Evolutionary conservation across 2,329 filamentous ascomycete genomes (phyloP).

Genomic region (Sporothrix brunneoviolacea): DNA sequence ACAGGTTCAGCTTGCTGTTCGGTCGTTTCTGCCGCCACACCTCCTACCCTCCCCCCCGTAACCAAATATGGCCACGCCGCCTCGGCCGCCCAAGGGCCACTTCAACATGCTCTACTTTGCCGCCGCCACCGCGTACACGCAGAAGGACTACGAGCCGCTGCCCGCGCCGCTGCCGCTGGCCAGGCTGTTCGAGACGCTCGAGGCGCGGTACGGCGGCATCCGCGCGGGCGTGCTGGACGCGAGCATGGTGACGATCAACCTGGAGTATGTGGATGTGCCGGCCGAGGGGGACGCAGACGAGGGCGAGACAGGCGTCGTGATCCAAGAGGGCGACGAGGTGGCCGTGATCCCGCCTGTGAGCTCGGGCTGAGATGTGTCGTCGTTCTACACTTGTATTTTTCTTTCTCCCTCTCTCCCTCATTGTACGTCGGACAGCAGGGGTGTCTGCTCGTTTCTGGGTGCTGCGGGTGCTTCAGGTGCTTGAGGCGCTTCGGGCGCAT

Average conservation of each 20-base stretch:
- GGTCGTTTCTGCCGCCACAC: too few species aligned
- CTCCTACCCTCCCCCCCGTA: constrained; percentile 27
- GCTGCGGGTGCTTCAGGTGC: not conserved
- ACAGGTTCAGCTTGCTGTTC: too few species aligned
- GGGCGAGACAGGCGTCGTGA: constrained; percentile 35
- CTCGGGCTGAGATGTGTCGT: constrained; percentile 54
- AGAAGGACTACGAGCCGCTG: constrained; percentile 58
- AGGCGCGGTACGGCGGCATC: constrained; percentile 65
- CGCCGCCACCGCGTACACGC: constrained; percentile 62
- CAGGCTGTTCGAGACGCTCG: constrained; percentile 60
- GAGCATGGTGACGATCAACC: constrained; percentile 71
- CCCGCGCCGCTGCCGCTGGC: constrained; percentile 58
- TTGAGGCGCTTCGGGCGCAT: not conserved
- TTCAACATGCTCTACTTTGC: constrained; percentile 83
- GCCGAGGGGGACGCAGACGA: constrained; percentile 33
- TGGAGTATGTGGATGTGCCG: constrained; percentile 70
- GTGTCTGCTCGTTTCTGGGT: not conserved
- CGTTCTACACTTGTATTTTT: not conserved
- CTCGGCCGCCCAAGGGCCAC: constrained; percentile 52
- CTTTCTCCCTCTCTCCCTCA: not conserved
- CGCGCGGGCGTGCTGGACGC: constrained; percentile 60
- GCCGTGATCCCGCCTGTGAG: constrained; percentile 85
- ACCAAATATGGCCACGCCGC: constrained; percentile 29
- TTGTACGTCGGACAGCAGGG: not conserved
- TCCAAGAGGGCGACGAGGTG: constrained; percentile 72